A percentile compares a stretch with the other conserved stretches of the same genome.
Conservation (phyloP, 441 rosid species). For the Brassica hybrid region DNA sequence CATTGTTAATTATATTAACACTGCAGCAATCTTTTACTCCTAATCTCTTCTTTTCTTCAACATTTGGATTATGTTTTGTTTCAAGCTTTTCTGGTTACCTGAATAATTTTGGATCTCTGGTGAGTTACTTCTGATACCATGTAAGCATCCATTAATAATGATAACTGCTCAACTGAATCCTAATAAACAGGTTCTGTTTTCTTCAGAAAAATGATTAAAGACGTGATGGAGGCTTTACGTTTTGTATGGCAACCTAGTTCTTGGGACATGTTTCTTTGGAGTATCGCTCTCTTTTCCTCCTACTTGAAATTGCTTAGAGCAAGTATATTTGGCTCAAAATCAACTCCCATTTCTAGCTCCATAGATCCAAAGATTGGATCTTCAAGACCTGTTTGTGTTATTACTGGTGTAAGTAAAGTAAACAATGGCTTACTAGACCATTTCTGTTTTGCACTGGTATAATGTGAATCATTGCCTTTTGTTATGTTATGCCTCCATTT, state of each 20-base stretch:
- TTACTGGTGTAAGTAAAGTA: constrained; percentile 55
- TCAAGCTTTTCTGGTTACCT: too few species aligned
- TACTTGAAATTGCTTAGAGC: constrained; percentile 52
- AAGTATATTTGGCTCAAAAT: constrained; percentile 42
- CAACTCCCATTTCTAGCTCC: constrained; percentile 39
- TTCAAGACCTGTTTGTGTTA: constrained; percentile 61
- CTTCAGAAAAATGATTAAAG: constrained; percentile 36
- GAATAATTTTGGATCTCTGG: neutral
- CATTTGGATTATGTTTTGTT: neutral
- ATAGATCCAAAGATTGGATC: constrained; percentile 34
- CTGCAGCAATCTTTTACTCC: constrained; percentile 4
- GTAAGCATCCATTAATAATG: neutral
- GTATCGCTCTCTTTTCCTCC: constrained; percentile 55
- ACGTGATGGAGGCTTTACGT: constrained; percentile 44
- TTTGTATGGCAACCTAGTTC: constrained; percentile 54
- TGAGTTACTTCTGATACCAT: neutral
- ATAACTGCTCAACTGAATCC: neutral
- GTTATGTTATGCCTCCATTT: neutral
- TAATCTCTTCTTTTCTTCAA: constrained; percentile 7
- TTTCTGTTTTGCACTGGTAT: too few species aligned
- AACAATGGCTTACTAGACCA: too few species aligned
- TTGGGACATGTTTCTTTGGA: constrained; percentile 75
- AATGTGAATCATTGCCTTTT: neutral
- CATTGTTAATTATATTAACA: neutral
- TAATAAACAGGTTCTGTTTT: neutral